Conservation (phyloP, 352 stramenopile genomes). For the Phytophthora citricola region DNA sequence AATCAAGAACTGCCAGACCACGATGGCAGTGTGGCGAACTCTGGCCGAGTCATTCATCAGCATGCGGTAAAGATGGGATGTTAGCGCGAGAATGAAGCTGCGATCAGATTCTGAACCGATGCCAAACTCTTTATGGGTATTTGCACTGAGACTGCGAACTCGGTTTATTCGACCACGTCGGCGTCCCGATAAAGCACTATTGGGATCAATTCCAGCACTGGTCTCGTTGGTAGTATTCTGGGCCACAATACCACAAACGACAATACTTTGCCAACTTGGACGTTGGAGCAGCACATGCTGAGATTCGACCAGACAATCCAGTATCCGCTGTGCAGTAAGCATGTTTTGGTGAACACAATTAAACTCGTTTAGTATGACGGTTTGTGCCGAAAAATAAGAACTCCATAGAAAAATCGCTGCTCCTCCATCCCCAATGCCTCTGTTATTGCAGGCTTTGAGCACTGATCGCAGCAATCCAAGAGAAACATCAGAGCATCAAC, state of each 20-base stretch:
- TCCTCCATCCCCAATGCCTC: conserved; percentile 58
- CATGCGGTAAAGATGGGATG: conserved; percentile 66
- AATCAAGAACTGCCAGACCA: conserved; percentile 78
- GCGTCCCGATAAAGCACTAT: conserved; percentile 9
- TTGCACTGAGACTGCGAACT: conserved; percentile 57
- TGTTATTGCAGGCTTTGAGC: conserved; percentile 35
- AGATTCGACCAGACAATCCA: conserved; percentile 50
- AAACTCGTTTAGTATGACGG: conserved; percentile 63
- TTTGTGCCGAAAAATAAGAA: conserved; percentile 68
- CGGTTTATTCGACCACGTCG: conserved; percentile 36
- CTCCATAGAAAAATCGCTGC: conserved; percentile 78
- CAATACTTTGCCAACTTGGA: conserved; percentile 65
- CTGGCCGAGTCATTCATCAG: conserved; percentile 62
- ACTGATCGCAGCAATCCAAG: conserved; percentile 52
- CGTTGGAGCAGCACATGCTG: conserved; percentile 74
- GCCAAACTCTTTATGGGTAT: conserved; percentile 68
- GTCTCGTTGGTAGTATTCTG: conserved; percentile 17
- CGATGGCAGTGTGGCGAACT: conserved; percentile 55
- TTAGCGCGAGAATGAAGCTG: conserved; percentile 71
- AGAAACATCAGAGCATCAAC: conserved; percentile 60
- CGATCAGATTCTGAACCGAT: conserved; percentile 75
- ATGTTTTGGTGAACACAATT: conserved; percentile 44
- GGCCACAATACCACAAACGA: conserved; percentile 48
- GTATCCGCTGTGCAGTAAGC: conserved; percentile 30
- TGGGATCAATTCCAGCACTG: conserved; percentile 8